Percentiles rank a stretch among this genome's conserved stretches.
These are phyloP conservation scores for Microsporum audouinii DNA, from an alignment of 2,329 filamentous ascomycete species.

Conservation along the genomic window DNA sequence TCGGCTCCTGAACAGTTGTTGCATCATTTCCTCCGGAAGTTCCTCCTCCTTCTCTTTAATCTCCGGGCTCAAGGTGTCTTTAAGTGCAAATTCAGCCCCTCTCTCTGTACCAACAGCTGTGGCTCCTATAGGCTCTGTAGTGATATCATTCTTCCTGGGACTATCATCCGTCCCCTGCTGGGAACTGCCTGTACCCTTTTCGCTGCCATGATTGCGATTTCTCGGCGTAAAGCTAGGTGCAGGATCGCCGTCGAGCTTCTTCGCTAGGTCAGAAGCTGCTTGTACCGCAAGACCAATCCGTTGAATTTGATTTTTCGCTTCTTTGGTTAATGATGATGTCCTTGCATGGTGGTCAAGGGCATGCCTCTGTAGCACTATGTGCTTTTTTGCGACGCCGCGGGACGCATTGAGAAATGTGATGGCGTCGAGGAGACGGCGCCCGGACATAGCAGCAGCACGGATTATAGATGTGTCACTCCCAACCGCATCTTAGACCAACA, in stretches of 20 bases:
- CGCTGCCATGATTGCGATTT: neutral
- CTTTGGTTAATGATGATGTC: conserved; percentile 54
- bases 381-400: conserved; percentile 54
- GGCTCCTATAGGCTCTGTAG: neutral
- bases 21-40: conserved; percentile 48
- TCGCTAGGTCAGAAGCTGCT: conserved; percentile 49
- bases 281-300: conserved; percentile 49
- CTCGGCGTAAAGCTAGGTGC: conserved; percentile 10
- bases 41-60: conserved; percentile 27
- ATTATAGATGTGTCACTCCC: neutral
- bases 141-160: neutral
- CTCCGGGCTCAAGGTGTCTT: neutral
- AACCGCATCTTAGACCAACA: neutral
- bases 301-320: conserved; percentile 50
- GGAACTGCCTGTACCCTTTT: neutral
- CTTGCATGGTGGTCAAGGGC: conserved; percentile 53
- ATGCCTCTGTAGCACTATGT: conserved; percentile 46
- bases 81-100: neutral
- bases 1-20: conserved; percentile 51
- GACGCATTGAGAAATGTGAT: conserved; percentile 60
- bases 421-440: conserved; percentile 57
- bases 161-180: neutral
- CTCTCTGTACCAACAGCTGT: neutral
- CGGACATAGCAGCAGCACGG: conserved; percentile 34
- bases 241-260: conserved; percentile 43